These are phyloP conservation scores for Leishmania tarentolae DNA, from an alignment of 208 protist species.

Conservation along the genomic window DNA sequence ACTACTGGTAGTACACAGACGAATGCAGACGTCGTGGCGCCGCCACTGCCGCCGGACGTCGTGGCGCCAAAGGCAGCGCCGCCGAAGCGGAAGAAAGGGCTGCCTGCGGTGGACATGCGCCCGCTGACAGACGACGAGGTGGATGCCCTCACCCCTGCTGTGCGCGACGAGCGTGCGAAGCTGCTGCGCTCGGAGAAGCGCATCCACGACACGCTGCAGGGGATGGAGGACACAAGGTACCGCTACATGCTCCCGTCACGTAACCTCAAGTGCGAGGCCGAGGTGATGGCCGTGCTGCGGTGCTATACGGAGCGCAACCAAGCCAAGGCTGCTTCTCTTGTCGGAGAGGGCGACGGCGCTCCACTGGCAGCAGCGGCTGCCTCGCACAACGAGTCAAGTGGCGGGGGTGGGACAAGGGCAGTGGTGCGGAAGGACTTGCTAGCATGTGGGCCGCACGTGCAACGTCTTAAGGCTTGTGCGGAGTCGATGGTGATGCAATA, in stretches of 20 bases:
- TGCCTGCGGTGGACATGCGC: slow-evolving; percentile 53
- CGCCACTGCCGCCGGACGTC: slow-evolving; percentile 3
- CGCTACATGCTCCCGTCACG: slow-evolving; percentile 65
- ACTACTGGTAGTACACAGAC: slow-evolving; percentile 14
- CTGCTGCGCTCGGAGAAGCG: slow-evolving; percentile 60
- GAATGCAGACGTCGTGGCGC: slow-evolving; percentile 7
- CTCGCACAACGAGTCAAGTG: neutral
- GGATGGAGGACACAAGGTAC: slow-evolving; percentile 77
- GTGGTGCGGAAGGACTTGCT: slow-evolving; percentile 44
- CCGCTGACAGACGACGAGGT: slow-evolving; percentile 45
- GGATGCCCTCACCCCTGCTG: slow-evolving; percentile 39
- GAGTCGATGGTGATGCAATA: slow-evolving; percentile 47
- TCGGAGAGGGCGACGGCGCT: neutral
- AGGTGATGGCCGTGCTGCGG: slow-evolving; percentile 54
- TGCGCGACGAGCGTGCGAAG: slow-evolving; percentile 61
- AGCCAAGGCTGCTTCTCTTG: slow-evolving; percentile 3
- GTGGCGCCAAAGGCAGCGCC: slow-evolving; percentile 10
- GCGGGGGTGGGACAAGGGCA: slow-evolving; percentile 6
- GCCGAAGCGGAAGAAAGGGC: slow-evolving; percentile 37
- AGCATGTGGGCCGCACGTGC: slow-evolving; percentile 53
- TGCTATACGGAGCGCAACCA: slow-evolving; percentile 66
- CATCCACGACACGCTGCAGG: slow-evolving; percentile 66
- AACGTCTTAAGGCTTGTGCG: slow-evolving; percentile 44
- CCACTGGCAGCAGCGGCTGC: neutral
- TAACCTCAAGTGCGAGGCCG: slow-evolving; percentile 60